A percentile compares a stretch with the other conserved stretches of the same genome.
Conservation (phyloP, 2,329 filamentous ascomycete species). For the Penicillium janthinellum region DNA sequence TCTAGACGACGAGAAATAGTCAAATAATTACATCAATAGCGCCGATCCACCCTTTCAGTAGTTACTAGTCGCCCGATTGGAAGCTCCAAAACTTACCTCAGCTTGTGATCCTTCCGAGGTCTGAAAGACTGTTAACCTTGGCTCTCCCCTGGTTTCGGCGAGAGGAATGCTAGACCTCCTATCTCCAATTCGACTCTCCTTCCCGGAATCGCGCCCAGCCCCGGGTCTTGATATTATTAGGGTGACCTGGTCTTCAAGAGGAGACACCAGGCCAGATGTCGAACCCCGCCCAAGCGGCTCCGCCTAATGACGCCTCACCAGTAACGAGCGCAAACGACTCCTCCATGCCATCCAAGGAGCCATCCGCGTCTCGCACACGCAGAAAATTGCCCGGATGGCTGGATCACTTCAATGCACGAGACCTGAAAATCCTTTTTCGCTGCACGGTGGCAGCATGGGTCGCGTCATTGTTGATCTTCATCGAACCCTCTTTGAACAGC, state of each 20-base stretch:
- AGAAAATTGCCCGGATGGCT: conserved; percentile 32
- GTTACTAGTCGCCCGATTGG: background rate
- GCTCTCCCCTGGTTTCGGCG: background rate
- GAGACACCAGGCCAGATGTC: conserved; percentile 12
- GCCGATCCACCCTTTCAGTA: conserved; percentile 14
- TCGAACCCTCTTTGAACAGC: conserved; percentile 44
- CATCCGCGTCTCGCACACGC: conserved; percentile 7
- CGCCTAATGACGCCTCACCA: conserved; percentile 7
- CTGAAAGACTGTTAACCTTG: background rate
- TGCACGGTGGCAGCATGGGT: conserved; percentile 53
- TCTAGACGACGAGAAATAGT: background rate
- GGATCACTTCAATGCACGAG: conserved; percentile 52
- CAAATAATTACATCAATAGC: conserved; percentile 17
- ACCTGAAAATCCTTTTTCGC: conserved; percentile 52
- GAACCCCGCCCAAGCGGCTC: conserved; percentile 11
- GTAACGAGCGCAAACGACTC: conserved; percentile 10
- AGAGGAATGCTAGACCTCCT: background rate
- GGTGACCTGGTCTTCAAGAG: background rate
- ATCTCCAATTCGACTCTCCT: background rate
- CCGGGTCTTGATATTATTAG: background rate
- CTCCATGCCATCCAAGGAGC: conserved; percentile 7
- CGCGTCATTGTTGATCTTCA: conserved; percentile 51
- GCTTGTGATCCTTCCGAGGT: background rate
- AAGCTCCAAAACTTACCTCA: background rate
- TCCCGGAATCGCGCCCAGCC: background rate